phyloP scores from a whole-genome alignment of 495 filamentous ascomycete genomes.

The Trichoderma parareesei region DNA sequence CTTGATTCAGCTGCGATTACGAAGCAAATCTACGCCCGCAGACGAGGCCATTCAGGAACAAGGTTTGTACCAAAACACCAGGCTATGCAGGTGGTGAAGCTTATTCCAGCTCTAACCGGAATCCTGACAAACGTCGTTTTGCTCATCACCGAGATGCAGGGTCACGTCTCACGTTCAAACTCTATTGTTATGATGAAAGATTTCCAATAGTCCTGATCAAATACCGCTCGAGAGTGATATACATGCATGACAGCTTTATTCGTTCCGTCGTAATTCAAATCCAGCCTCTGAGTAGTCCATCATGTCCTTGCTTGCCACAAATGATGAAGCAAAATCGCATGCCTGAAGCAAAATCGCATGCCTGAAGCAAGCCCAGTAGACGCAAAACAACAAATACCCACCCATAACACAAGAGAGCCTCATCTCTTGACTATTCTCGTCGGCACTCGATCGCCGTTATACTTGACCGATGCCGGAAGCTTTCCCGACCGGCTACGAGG shows the following conservation, averaged over 20 bases:
- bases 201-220: background rate
- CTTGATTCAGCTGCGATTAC: no score
- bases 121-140: background rate
- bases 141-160: background rate
- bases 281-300: background rate
- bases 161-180: background rate
- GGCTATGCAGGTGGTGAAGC: background rate
- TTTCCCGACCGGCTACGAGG: constrained; percentile 17
- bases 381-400: background rate
- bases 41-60: no score
- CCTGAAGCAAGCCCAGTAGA: background rate
- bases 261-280: background rate
- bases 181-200: background rate
- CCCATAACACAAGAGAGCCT: background rate
- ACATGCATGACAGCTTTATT: background rate
- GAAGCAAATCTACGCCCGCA: no score
- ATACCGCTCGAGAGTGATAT: background rate
- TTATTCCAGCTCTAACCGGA: background rate
- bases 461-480: constrained; percentile 13
- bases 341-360: background rate
- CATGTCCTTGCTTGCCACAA: background rate
- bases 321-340: background rate
- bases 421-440: constrained; percentile 20
- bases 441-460: constrained; percentile 21
- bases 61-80: background rate